phyloP scores from a whole-genome alignment of 2,329 filamentous ascomycete species.

The Penicillium verrucosum region DNA sequence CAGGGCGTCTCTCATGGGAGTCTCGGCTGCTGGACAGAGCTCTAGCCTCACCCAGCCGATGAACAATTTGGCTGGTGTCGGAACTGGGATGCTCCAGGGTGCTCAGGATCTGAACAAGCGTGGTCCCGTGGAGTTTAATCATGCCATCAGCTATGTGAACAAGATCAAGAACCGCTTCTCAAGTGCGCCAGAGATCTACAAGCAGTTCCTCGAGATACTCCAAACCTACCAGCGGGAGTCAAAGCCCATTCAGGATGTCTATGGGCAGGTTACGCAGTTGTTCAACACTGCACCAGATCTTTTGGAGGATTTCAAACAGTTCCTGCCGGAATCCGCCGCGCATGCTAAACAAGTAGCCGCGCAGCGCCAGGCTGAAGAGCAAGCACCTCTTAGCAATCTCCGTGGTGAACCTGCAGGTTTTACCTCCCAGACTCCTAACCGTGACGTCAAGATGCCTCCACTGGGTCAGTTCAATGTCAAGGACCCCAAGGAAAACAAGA shows the following conservation, averaged over 20 bases:
- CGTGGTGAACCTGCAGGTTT: conserved; percentile 51
- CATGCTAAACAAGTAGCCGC: conserved; percentile 61
- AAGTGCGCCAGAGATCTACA: conserved; percentile 96
- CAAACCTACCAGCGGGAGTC: conserved; percentile 98
- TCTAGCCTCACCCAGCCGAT: conserved; percentile 51
- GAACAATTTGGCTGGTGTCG: conserved; percentile 60
- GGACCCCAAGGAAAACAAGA: conserved; percentile 89
- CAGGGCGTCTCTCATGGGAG: conserved; percentile 51
- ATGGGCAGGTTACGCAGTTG: conserved; percentile 89
- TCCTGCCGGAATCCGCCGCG: conserved; percentile 84
- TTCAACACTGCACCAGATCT: conserved; percentile 93
- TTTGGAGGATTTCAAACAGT: conserved; percentile 97
- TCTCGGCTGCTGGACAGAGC: conserved; percentile 44
- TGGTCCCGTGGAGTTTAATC: conserved; percentile 96
- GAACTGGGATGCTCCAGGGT: conserved; percentile 56
- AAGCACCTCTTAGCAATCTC: conserved; percentile 63
- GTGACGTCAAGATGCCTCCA: conserved; percentile 73
- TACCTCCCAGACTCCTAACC: conserved; percentile 51
- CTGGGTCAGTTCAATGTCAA: conserved; percentile 88
- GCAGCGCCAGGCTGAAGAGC: conserved; percentile 64
- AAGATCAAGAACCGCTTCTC: conserved; percentile 99
- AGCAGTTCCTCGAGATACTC: conserved; percentile 95
- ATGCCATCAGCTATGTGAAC: conserved; percentile 98
- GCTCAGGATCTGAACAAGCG: conserved; percentile 70
- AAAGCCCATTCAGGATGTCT: conserved; percentile 97